Conservation (phyloP, 2,329 filamentous ascomycete genomes). For the Diaporthe sp. region DNA sequence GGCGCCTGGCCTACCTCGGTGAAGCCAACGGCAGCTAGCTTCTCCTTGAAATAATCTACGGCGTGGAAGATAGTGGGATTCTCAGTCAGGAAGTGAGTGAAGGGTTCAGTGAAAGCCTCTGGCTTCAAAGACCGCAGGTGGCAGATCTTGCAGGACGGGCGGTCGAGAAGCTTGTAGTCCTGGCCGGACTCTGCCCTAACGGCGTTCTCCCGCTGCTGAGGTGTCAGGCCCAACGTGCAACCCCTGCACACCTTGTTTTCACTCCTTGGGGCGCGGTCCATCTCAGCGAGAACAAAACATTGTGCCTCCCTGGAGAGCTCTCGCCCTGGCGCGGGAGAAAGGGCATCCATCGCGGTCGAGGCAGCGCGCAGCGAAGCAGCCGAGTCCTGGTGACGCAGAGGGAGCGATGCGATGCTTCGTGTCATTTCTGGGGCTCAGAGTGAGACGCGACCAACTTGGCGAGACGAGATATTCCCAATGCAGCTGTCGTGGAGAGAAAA, state of each 20-base stretch:
- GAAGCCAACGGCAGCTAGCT: slow-evolving; percentile 79
- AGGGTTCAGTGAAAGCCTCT: slow-evolving; percentile 82
- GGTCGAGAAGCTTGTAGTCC: slow-evolving; percentile 20
- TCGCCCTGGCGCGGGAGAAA: background rate
- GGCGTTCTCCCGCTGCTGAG: slow-evolving; percentile 7
- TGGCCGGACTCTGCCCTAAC: slow-evolving; percentile 6
- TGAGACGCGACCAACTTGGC: background rate
- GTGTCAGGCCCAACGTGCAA: slow-evolving; percentile 1
- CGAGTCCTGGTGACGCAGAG: slow-evolving; percentile 19
- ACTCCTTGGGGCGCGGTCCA: background rate
- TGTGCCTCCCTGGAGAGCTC: slow-evolving; percentile 20
- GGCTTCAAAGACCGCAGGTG: slow-evolving; percentile 52
- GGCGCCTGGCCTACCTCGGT: slow-evolving; percentile 63
- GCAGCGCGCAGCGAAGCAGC: background rate
- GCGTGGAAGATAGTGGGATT: slow-evolving; percentile 96
- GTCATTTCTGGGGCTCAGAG: background rate
- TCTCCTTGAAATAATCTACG: slow-evolving; percentile 80
- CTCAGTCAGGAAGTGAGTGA: slow-evolving; percentile 85
- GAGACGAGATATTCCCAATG: background rate
- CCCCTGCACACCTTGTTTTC: slow-evolving; percentile 27
- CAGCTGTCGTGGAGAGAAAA: background rate
- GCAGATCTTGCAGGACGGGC: slow-evolving; percentile 21
- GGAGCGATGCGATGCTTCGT: slow-evolving; percentile 17
- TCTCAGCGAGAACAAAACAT: slow-evolving; percentile 15
- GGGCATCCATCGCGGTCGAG: background rate